These are phyloP conservation scores for Ogataea populi-albae DNA, from an alignment of 805 yeast species.

Conservation along the genomic window DNA sequence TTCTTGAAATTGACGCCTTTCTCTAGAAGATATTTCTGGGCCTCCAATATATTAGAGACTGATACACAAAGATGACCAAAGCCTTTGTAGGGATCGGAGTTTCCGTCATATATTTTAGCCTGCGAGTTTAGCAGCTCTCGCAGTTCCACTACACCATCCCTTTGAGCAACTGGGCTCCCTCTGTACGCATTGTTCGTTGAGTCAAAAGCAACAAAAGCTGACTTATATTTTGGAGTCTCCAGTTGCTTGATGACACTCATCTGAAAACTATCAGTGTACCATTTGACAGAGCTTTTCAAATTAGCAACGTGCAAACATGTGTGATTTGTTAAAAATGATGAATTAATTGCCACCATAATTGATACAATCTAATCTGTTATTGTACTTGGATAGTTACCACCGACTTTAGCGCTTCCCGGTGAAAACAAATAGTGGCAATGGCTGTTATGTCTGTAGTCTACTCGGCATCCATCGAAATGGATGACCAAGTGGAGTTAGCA, in stretches of 20 bases:
- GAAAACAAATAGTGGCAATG: no score
- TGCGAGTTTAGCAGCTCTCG: constrained; percentile 69
- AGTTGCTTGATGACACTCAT: constrained; percentile 56
- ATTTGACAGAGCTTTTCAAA: constrained; percentile 67
- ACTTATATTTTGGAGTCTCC: constrained; percentile 56
- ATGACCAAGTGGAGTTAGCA: no score
- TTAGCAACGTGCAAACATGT: constrained; percentile 81
- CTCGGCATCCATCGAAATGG: no score
- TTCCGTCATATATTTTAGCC: constrained; percentile 72
- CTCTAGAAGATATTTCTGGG: constrained; percentile 56
- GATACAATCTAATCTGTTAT: no score
- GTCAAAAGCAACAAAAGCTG: constrained; percentile 66
- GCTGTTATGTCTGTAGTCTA: no score
- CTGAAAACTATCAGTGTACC: constrained; percentile 74
- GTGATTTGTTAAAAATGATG: constrained; percentile 49
- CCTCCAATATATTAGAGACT: constrained; percentile 69
- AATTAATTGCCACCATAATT: no score
- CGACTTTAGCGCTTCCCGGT: no score
- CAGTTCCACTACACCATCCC: constrained; percentile 76
- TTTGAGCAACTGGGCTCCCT: constrained; percentile 37
- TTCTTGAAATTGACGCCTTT: constrained; percentile 77
- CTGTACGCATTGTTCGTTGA: constrained; percentile 38
- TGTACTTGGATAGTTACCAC: no score
- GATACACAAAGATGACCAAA: constrained; percentile 93
- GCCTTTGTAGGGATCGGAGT: constrained; percentile 79